Percentiles rank a stretch among this genome's conserved stretches.
phyloP scores from a whole-genome alignment of 805 yeast species.

The Priceomyces haplophilus region DNA sequence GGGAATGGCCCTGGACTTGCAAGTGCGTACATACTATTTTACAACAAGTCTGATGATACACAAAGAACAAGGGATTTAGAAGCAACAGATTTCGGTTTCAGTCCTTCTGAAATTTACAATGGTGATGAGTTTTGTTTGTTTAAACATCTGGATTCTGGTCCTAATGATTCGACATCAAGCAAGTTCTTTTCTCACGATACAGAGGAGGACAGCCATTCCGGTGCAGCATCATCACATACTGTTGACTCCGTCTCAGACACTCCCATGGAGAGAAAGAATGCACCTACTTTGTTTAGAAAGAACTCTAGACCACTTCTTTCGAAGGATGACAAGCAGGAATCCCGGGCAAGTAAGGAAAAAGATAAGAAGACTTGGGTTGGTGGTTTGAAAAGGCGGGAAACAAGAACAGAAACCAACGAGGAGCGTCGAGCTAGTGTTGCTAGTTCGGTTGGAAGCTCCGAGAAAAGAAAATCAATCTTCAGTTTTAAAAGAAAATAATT shows the following conservation, averaged over 20 bases:
- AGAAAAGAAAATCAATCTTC: conserved; percentile 31
- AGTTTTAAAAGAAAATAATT: conserved; percentile 31
- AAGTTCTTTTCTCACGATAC: conserved; percentile 8
- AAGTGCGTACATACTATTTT: conserved; percentile 86
- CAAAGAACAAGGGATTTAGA: conserved; percentile 43
- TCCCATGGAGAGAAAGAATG: conserved; percentile 6
- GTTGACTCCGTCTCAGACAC: conserved; percentile 1
- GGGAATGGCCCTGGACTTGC: conserved; percentile 88
- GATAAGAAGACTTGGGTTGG: conserved; percentile 44
- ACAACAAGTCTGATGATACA: conserved; percentile 40
- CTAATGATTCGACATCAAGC: conserved; percentile 11
- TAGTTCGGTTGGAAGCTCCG: conserved; percentile 7
- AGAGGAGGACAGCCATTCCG: conserved; percentile 6
- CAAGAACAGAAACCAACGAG: conserved; percentile 9
- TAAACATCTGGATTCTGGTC: conserved; percentile 9
- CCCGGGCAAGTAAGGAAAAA: conserved; percentile 8
- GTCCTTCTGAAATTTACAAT: conserved; percentile 27
- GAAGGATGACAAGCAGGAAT: conserved; percentile 6
- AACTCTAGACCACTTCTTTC: conserved; percentile 25
- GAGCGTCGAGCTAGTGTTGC: conserved; percentile 4
- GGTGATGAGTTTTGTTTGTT: conserved; percentile 29
- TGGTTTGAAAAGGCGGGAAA: conserved; percentile 33
- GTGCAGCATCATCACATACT: conserved; percentile 12
- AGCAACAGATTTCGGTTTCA: conserved; percentile 33
- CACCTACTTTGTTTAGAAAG: conserved; percentile 25